Evolutionary conservation across 2,329 filamentous ascomycete species (phyloP).

Genomic region (Scorias spongiosa): DNA sequence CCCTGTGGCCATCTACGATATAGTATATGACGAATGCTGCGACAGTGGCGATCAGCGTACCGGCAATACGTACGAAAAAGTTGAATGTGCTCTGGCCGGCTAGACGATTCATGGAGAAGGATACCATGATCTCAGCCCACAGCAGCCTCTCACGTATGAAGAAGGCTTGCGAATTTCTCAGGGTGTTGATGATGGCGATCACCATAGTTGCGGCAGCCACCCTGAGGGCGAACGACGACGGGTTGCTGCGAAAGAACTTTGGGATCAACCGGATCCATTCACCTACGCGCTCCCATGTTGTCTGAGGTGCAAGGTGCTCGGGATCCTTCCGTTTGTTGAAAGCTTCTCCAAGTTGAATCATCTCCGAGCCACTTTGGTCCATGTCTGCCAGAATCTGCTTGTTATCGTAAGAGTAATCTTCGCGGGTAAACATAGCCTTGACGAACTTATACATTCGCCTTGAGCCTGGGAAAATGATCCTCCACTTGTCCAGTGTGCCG

Average conservation of each 20-base stretch:
- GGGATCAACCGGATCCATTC: conserved; percentile 44
- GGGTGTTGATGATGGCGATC: conserved; percentile 50
- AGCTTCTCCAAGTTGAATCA: conserved; percentile 50
- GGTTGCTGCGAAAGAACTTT: conserved; percentile 43
- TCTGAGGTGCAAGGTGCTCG: conserved; percentile 54
- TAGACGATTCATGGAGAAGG: conserved; percentile 53
- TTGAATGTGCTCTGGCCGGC: conserved; percentile 59
- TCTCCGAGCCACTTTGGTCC: conserved; percentile 33
- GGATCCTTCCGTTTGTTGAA: conserved; percentile 51
- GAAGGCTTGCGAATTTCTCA: conserved; percentile 47
- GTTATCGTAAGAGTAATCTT: conserved; percentile 33
- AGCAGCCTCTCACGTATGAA: conserved; percentile 55
- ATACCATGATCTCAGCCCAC: conserved; percentile 62
- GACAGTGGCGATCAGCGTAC: conserved; percentile 53
- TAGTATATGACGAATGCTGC: conserved; percentile 58
- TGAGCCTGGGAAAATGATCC: conserved; percentile 47
- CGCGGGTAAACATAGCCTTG: conserved; percentile 32
- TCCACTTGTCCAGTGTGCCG: conserved; percentile 47
- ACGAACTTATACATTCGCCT: conserved; percentile 53
- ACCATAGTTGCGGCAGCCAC: conserved; percentile 59
- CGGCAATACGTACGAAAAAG: conserved; percentile 48
- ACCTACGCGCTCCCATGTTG: conserved; percentile 44
- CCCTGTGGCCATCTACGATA: conserved; percentile 47
- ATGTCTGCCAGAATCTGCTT: conserved; percentile 44
- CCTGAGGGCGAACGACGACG: conserved; percentile 56